Evolutionary conservation across 192 early-diverging fungal genomes (phyloP), one percentile per base, ranked within the genome.

Genomic region (Lunasporangiospora selenospora): DNA sequence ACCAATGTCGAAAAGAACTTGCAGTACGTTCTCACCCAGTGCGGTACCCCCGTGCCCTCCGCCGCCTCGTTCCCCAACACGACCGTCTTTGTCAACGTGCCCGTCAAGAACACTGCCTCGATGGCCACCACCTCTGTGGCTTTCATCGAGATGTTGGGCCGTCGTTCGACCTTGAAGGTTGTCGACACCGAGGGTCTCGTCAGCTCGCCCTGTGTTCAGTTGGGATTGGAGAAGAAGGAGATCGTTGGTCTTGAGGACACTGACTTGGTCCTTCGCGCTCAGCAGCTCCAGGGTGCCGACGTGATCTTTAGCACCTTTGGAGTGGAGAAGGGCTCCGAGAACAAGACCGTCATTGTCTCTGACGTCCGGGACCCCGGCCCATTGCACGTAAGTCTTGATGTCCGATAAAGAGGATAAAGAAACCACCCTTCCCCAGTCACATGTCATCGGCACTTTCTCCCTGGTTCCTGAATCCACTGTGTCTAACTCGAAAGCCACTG

Each of bases 1-100:
- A 77, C 66, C 38, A 89, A 90, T 75, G 81, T 33, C 18, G 48
- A 67, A 15, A 65, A 77, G 21, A 81, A 82, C 38, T 79, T 81
- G 21, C 80, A 71, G 21, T 91, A 86, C 59, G 80, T 85, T n/a
- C 80, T 91, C 34, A 84, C 86, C 46, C 89, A 90, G 62, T 93
- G 88, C 64, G 88, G 89, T 51, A 88, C 89, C 18, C 82, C 86
- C 15, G 38, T 52, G 7, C 83, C 85, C 26, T 19, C 38, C 6
- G 64, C 78, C 19, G 58, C 66, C 32, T 36, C 81, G 18, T 58
- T 81, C 44, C 53, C 44, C 39, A 77, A 76, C 39, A 79, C 80
- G 19, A 80, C 81, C 39, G 37, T 81, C 13, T 80, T 85, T 33
- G 16, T 71, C 26, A 5, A 49, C 3, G 53, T 87, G 10, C 79